Evolutionary conservation across 352 stramenopile species (phyloP), one percentile per base, ranked within the genome.

Genomic region (Pythium aquatile): DNA sequence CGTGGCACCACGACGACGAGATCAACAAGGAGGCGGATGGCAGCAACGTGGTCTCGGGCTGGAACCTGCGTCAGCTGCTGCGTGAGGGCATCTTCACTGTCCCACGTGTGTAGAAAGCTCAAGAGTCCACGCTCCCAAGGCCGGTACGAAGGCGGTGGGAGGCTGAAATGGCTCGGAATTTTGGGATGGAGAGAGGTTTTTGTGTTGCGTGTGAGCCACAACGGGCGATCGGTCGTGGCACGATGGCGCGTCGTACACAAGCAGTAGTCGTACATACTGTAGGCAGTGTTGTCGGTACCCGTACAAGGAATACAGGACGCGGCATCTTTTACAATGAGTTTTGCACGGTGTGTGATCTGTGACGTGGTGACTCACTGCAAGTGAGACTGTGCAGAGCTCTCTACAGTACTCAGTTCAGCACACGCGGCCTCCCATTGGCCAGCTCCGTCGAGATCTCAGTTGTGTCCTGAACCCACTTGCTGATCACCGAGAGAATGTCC

Each of bases 1-100:
- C 77, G 30, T 88, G 77, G 77, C 72, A 59, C 10, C 72, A 81
- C 65, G 77, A 47, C 16, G 39, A 47, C 39, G 39, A 47, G 39
- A 26, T 10, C 39, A 47, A 47, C 39, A 47, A 47, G 39, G 39
- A 47, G 39, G 39, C 39, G 1, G 39, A 47, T 16, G 16, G 39
- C 39, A 47, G 39, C 39, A 47, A 47, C 39, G 11, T 11, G 39
- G 17, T 47, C 39, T 47, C 39, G 39, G 39, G 39, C 39, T 47
- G 39, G 39, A 47, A 47, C 39, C 39, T 47, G 14, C 39, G 39
- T 47, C 39, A 47, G 39, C 39, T 47, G 17, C 39, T 47, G 39
- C 39, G 39, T 24, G 14, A 24, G 14, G 39, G 39, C 39, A 47
- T 47, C 39, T 47, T 47, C 39, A 47, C 1, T 2, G 39, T 47